phyloP scores from a whole-genome alignment of 768 basidiomycete species.

The Psilocybe sp. region DNA sequence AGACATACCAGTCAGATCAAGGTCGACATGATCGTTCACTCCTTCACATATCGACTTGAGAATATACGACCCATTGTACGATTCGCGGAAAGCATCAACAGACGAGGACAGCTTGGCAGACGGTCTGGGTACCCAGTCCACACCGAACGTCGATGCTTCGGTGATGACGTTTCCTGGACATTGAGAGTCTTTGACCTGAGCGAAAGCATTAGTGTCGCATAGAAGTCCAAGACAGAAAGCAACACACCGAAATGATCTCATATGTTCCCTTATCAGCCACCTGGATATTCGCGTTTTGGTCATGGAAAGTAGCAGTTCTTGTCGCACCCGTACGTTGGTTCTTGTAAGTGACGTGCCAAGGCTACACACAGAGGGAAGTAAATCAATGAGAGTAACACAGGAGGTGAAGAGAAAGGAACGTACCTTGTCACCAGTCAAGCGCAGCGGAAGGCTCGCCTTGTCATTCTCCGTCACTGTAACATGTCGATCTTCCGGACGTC shows the following conservation, averaged over 20 bases:
- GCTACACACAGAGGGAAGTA: conserved; percentile 43
- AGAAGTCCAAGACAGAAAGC: background rate
- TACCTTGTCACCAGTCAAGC: conserved; percentile 90
- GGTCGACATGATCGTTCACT: conserved; percentile 74
- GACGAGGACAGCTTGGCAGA: conserved; percentile 63
- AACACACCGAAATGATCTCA: conserved; percentile 64
- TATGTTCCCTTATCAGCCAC: conserved; percentile 79
- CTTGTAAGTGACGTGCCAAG: conserved; percentile 84
- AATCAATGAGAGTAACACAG: background rate
- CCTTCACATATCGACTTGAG: conserved; percentile 82
- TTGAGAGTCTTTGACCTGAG: conserved; percentile 77
- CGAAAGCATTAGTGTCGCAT: conserved; percentile 15
- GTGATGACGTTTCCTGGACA: conserved; percentile 73
- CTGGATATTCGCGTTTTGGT: conserved; percentile 68
- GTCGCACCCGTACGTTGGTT: conserved; percentile 40
- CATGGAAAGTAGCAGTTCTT: conserved; percentile 40
- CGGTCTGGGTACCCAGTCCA: conserved; percentile 81
- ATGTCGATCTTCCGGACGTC: conserved; percentile 51
- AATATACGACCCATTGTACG: conserved; percentile 71
- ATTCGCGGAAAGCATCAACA: conserved; percentile 52
- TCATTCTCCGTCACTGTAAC: conserved; percentile 75
- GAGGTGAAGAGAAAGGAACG: conserved; percentile 20
- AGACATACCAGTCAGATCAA: conserved; percentile 72
- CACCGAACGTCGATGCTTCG: conserved; percentile 60
- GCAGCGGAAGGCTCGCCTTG: conserved; percentile 67